Conservation (phyloP, 1,139 yeast species). For the Geotrichum cucujoidarum region DNA sequence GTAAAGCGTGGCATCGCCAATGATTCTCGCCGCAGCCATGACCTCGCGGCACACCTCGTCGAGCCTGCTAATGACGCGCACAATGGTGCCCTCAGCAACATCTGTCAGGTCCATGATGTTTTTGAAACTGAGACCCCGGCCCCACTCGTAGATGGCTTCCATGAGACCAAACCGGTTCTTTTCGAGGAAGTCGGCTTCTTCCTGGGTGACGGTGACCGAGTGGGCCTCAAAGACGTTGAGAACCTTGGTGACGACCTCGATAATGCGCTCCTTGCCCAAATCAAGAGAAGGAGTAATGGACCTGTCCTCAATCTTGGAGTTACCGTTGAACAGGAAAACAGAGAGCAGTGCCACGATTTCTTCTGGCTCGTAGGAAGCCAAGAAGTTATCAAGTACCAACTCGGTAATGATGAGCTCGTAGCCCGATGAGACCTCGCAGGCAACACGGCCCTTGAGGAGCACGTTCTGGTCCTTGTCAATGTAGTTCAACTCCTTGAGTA, state of each 20-base stretch:
- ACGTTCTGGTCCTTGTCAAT: slow-evolving; percentile 75
- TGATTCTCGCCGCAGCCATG: slow-evolving; percentile 86
- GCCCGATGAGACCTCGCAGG: slow-evolving; percentile 84
- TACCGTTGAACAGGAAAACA: slow-evolving; percentile 89
- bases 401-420: slow-evolving; percentile 90
- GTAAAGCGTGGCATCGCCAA: slow-evolving; percentile 86
- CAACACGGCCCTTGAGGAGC: slow-evolving; percentile 85
- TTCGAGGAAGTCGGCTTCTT: slow-evolving; percentile 80
- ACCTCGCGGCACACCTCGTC: slow-evolving; percentile 96
- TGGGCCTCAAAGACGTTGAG: slow-evolving; percentile 58
- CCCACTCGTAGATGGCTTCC: slow-evolving; percentile 97
- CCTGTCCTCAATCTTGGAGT: slow-evolving; percentile 51
- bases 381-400: slow-evolving; percentile 79
- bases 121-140: slow-evolving; percentile 85
- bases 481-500: slow-evolving; percentile 67
- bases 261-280: slow-evolving; percentile 65
- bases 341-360: slow-evolving; percentile 92
- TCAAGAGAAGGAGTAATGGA: slow-evolving; percentile 80
- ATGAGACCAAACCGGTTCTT: slow-evolving; percentile 82
- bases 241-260: slow-evolving; percentile 62
- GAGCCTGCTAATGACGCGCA: slow-evolving; percentile 88
- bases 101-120: slow-evolving; percentile 83
- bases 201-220: slow-evolving; percentile 72
- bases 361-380: slow-evolving; percentile 91
- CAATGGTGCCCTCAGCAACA: slow-evolving; percentile 96